These are phyloP conservation scores for Stromatinia cepivora DNA, from an alignment of 2,329 filamentous ascomycete species.

Conservation along the genomic window DNA sequence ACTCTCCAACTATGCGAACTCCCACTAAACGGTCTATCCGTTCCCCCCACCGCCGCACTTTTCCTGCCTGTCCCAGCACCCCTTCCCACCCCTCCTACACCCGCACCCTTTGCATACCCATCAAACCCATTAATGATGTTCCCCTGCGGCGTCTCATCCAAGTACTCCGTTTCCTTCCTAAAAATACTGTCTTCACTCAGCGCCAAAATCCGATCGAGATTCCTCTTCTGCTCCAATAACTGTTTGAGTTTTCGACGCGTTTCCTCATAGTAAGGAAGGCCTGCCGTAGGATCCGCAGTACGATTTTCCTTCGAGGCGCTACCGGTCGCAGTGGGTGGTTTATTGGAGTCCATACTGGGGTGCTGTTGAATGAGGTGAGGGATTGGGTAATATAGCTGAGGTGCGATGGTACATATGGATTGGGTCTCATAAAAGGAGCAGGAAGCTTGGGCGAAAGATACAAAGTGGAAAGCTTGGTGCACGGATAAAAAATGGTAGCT, in stretches of 20 bases:
- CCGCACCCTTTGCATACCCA: conserved; percentile 90
- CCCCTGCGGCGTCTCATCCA: conserved; percentile 83
- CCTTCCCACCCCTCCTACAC: conserved; percentile 50
- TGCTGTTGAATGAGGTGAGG: neutral
- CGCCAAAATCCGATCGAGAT: conserved; percentile 40
- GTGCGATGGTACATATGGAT: neutral
- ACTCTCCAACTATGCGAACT: conserved; percentile 60
- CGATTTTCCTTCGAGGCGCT: conserved; percentile 43
- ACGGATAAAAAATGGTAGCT: conserved; percentile 1
- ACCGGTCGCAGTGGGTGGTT: neutral
- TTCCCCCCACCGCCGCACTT: conserved; percentile 60
- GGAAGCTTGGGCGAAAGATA: conserved; percentile 4
- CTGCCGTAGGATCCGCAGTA: conserved; percentile 49
- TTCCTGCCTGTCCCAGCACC: conserved; percentile 60
- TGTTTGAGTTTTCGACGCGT: conserved; percentile 66
- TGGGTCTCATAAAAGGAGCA: neutral
- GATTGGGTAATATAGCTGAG: neutral
- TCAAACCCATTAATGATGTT: conserved; percentile 99
- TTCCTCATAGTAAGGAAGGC: conserved; percentile 70
- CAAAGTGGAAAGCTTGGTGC: neutral
- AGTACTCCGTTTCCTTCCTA: conserved; percentile 80
- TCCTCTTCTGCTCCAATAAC: conserved; percentile 64
- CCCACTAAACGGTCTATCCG: conserved; percentile 66
- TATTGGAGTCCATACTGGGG: neutral
- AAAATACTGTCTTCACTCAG: conserved; percentile 74